Evolutionary conservation across 73 alveolate species (phyloP).

Genomic region (Paramecium biaurelia): DNA sequence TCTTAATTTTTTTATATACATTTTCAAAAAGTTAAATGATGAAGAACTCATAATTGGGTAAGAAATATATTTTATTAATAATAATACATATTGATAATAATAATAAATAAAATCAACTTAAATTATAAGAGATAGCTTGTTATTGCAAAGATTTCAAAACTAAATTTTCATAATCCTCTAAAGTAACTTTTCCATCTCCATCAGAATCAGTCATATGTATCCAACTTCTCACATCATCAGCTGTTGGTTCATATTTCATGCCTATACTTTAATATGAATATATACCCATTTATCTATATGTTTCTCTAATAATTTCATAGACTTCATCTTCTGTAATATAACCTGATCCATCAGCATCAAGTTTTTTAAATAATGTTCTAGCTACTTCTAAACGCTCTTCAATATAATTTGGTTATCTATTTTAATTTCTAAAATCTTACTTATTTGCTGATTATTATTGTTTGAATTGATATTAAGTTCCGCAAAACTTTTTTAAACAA

Average conservation of each 20-base stretch:
- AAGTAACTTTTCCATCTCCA: conserved; percentile 61
- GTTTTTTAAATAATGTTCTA: conserved; percentile 56
- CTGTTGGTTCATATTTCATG: conserved; percentile 57
- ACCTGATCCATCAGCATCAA: conserved; percentile 62
- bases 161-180: conserved; percentile 53
- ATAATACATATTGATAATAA: no score
- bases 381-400: conserved; percentile 62
- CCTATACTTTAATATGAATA: background rate
- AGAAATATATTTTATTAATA: no score
- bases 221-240: conserved; percentile 68
- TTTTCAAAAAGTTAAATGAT: background rate
- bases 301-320: conserved; percentile 62
- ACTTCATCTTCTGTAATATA: conserved; percentile 62
- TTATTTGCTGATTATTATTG: background rate
- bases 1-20: no score
- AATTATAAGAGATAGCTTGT: conserved; percentile 47
- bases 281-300: conserved; percentile 60
- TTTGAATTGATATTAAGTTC: background rate
- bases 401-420: conserved; percentile 32
- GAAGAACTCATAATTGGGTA: background rate
- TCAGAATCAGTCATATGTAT: conserved; percentile 62
- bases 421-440: background rate
- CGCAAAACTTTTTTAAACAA: conserved; percentile 25
- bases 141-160: conserved; percentile 41
- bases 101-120: background rate